phyloP scores from a whole-genome alignment of 176 grass and related monocot genomes.

The Olyra latifolia region DNA sequence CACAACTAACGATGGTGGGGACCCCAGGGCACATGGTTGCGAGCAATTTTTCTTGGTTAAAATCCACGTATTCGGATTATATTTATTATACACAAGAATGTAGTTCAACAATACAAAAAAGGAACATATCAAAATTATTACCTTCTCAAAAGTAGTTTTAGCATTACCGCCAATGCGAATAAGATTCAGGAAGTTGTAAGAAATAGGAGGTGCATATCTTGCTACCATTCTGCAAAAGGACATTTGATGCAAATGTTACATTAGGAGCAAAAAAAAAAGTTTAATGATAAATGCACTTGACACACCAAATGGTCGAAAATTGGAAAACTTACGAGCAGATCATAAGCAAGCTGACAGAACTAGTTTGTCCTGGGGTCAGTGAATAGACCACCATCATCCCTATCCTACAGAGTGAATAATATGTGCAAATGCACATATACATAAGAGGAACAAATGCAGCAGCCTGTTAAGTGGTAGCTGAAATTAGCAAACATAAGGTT shows the following conservation, averaged over 20 bases:
- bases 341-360: slow-evolving; percentile 98
- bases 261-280: neutral
- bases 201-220: slow-evolving; percentile 98
- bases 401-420: slow-evolving; percentile 97
- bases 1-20: too few species aligned
- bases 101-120: neutral
- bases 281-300: slow-evolving; percentile 29
- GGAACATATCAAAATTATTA: slow-evolving; percentile 13
- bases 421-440: slow-evolving; percentile 99
- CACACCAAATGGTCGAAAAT: slow-evolving; percentile 10
- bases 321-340: slow-evolving; percentile 95
- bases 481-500: slow-evolving; percentile 16
- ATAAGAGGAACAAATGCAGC: slow-evolving; percentile 92
- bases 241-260: slow-evolving; percentile 19
- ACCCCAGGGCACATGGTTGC: too few species aligned
- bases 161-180: slow-evolving; percentile 82
- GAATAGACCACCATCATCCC: slow-evolving; percentile 99
- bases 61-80: neutral
- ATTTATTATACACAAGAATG: neutral
- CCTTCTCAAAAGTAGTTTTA: slow-evolving; percentile 99
- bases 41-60: neutral
- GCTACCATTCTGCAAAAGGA: slow-evolving; percentile 94
- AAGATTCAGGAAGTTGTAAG: slow-evolving; percentile 98
- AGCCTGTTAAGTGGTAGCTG: slow-evolving; percentile 55
- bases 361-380: slow-evolving; percentile 91